These are phyloP conservation scores for Protomyces inundatus DNA, from an alignment of 1,139 yeast genomes.

Conservation along the genomic window DNA sequence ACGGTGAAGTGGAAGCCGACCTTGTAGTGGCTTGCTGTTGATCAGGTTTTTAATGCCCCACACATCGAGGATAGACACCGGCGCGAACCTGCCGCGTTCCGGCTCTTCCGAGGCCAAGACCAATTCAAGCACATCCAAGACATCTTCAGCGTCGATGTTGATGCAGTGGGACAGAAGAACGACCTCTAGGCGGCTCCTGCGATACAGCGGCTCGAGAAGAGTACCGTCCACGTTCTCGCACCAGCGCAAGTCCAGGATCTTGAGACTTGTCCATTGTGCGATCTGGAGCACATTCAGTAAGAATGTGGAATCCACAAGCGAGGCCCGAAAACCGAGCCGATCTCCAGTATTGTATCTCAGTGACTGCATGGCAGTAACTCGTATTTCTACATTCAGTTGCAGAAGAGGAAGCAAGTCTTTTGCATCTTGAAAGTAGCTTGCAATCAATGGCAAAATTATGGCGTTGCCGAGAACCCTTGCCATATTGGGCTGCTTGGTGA, in stretches of 20 bases:
- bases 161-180: not conserved
- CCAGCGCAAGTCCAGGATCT: not conserved
- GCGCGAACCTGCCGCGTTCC: not conserved
- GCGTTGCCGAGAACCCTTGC: not conserved
- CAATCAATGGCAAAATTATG: not conserved
- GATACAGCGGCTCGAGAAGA: not conserved
- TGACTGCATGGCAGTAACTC: not conserved
- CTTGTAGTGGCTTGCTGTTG: too few relatives aligned
- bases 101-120: not conserved
- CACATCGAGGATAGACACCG: not conserved
- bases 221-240: not conserved
- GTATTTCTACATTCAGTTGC: not conserved
- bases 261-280: not conserved
- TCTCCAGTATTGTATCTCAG: not conserved
- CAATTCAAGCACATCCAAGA: not conserved
- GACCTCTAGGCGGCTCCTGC: not conserved
- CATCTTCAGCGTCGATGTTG: not conserved
- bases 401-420: not conserved
- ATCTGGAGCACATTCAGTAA: not conserved
- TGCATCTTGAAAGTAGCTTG: not conserved
- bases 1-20: too few relatives aligned
- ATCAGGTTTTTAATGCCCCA: not conserved
- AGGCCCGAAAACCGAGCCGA: not conserved
- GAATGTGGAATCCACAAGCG: not conserved
- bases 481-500: too few relatives aligned